Evolutionary conservation across 306 rosid genomes (phyloP).

Genomic region (Senna tora): DNA sequence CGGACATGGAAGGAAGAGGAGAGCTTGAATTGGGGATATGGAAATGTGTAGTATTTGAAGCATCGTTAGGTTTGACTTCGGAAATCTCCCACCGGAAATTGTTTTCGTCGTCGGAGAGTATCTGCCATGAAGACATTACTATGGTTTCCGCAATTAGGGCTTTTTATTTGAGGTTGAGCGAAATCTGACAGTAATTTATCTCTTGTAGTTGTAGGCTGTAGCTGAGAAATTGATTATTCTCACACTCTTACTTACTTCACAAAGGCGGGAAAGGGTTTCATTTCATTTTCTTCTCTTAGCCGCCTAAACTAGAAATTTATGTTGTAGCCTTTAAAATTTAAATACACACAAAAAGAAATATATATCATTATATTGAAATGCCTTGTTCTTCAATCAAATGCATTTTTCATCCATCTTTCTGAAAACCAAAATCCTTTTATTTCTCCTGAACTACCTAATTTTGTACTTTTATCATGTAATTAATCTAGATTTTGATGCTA

Average conservation of each 20-base stretch:
- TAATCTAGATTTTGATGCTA: too few species aligned
- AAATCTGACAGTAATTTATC: neutral
- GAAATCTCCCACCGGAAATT: conserved; percentile 6
- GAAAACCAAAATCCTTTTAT: too few species aligned
- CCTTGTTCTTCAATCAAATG: too few species aligned
- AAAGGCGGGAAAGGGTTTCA: conserved; percentile 16
- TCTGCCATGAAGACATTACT: conserved; percentile 9
- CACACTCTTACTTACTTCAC: neutral
- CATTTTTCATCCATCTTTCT: too few species aligned
- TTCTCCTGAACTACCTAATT: too few species aligned
- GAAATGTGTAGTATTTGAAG: neutral
- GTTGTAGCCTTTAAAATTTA: too few species aligned
- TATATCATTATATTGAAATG: too few species aligned
- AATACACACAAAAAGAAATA: too few species aligned
- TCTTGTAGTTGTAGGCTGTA: too few species aligned
- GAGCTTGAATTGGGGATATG: neutral
- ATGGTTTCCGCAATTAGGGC: neutral
- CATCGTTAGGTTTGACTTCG: neutral
- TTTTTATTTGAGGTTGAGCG: neutral
- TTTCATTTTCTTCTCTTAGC: neutral
- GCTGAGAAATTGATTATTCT: neutral
- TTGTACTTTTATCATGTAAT: too few species aligned
- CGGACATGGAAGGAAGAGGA: conserved; percentile 16
- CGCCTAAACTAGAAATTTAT: neutral
- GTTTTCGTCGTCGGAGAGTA: neutral